Evolutionary conservation across 179 eudicot genomes (phyloP).

Genomic region (Gypsophila paniculata): DNA sequence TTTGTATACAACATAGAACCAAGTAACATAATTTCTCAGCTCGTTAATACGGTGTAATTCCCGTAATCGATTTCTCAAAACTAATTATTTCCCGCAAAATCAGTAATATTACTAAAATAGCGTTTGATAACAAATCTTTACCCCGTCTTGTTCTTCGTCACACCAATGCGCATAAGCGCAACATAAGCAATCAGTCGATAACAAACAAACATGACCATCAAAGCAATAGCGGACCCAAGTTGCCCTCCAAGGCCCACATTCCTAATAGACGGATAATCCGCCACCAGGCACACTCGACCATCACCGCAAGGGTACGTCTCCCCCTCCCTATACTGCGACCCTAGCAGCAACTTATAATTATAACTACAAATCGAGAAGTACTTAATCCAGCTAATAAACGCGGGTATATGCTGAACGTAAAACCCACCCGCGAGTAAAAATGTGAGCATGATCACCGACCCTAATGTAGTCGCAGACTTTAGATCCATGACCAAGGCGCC

Average conservation of each 20-base stretch:
- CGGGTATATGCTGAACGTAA: constrained; percentile 68
- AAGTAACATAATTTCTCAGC: background rate
- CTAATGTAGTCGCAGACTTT: constrained; percentile 52
- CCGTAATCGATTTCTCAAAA: background rate
- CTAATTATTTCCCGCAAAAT: background rate
- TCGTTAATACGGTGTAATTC: background rate
- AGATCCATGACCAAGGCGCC: constrained; percentile 68
- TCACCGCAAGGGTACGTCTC: constrained; percentile 55
- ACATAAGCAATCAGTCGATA: constrained; percentile 69
- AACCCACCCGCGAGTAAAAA: constrained; percentile 64
- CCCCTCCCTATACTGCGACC: constrained; percentile 48
- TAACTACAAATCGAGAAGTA: constrained; percentile 51
- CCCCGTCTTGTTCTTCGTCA: constrained; percentile 7
- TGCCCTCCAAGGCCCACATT: constrained; percentile 48
- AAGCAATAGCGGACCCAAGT: constrained; percentile 30
- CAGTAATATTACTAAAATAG: background rate
- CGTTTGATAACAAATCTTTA: background rate
- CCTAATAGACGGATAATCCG: constrained; percentile 55
- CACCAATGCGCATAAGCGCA: constrained; percentile 77
- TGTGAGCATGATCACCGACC: constrained; percentile 60
- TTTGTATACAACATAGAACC: background rate
- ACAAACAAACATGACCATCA: constrained; percentile 53
- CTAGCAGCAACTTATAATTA: constrained; percentile 53
- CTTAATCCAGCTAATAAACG: constrained; percentile 65
- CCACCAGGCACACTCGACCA: constrained; percentile 39